phyloP scores from a whole-genome alignment of 1,284 basidiomycete genomes.

The Ganoderma multipileum region DNA sequence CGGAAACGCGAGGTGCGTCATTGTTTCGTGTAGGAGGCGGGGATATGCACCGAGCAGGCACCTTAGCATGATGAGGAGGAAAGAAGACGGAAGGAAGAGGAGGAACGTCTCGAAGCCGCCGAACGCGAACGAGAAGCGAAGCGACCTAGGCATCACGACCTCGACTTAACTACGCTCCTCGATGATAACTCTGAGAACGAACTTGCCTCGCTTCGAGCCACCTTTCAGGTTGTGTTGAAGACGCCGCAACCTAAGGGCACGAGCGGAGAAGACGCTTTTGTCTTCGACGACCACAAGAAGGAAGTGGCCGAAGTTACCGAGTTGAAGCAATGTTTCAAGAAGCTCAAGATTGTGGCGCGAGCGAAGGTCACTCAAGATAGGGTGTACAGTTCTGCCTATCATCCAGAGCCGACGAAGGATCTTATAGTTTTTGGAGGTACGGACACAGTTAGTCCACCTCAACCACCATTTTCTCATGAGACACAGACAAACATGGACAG shows the following conservation, averaged over 20 bases:
- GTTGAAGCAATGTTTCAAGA: slow-evolving; percentile 58
- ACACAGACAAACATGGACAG: slow-evolving; percentile 76
- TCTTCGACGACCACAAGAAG: slow-evolving; percentile 48
- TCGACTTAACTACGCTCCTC: slow-evolving; percentile 62
- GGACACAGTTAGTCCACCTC: slow-evolving; percentile 22
- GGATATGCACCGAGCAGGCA: slow-evolving; percentile 19
- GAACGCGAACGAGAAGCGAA: slow-evolving; percentile 67
- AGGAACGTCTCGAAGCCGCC: slow-evolving; percentile 63
- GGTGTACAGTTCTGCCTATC: slow-evolving; percentile 77
- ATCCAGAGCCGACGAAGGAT: slow-evolving; percentile 82
- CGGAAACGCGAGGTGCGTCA: slow-evolving; percentile 65
- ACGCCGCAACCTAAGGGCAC: slow-evolving; percentile 45
- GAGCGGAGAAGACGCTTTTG: slow-evolving; percentile 57
- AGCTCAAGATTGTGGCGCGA: slow-evolving; percentile 67
- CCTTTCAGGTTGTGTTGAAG: slow-evolving; percentile 50
- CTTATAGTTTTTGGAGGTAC: slow-evolving; percentile 80
- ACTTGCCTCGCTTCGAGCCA: slow-evolving; percentile 49
- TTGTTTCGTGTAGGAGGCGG: background rate
- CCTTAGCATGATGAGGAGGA: slow-evolving; percentile 55
- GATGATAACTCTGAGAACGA: slow-evolving; percentile 57
- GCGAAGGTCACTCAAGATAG: slow-evolving; percentile 80
- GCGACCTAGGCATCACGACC: slow-evolving; percentile 68
- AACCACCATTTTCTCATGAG: background rate
- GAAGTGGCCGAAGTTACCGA: slow-evolving; percentile 56
- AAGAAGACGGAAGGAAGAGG: slow-evolving; percentile 57